Conservation (phyloP, 75 land plant genomes). For the Adiantum capillusveneris region DNA sequence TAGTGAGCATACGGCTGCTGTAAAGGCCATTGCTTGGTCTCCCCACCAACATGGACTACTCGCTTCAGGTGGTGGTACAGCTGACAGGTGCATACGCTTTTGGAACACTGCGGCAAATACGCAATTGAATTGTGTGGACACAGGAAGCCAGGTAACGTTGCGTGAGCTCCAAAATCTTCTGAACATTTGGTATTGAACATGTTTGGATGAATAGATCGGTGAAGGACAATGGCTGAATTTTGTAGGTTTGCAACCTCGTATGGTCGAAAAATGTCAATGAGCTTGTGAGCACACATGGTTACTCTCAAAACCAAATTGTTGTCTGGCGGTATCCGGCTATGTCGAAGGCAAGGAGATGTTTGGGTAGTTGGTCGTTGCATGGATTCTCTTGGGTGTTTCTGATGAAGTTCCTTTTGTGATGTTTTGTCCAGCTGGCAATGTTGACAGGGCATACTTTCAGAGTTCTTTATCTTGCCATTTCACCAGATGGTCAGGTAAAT, state of each 20-base stretch:
- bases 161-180: neutral
- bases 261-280: conserved; percentile 99
- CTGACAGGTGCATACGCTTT: conserved; percentile 92
- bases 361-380: too few relatives aligned
- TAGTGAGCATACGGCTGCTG: conserved; percentile 94
- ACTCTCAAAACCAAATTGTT: conserved; percentile 97
- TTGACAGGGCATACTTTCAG: conserved; percentile 86
- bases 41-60: conserved; percentile 90
- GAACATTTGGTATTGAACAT: neutral
- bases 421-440: conserved; percentile 75
- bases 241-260: conserved; percentile 79
- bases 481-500: conserved; percentile 99
- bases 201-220: neutral
- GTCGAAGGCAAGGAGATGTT: conserved; percentile 68
- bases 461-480: conserved; percentile 86
- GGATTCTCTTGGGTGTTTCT: too few relatives aligned
- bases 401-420: neutral
- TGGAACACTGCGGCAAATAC: conserved; percentile 87
- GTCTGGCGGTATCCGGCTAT: conserved; percentile 97
- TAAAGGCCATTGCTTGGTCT: conserved; percentile 99
- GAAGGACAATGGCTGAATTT: neutral
- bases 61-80: conserved; percentile 99
- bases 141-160: conserved; percentile 83
- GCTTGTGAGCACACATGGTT: conserved; percentile 97
- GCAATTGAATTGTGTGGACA: conserved; percentile 70